These are phyloP conservation scores for Ruellia speciosa DNA, from an alignment of 305 asterid genomes.

Conservation along the genomic window DNA sequence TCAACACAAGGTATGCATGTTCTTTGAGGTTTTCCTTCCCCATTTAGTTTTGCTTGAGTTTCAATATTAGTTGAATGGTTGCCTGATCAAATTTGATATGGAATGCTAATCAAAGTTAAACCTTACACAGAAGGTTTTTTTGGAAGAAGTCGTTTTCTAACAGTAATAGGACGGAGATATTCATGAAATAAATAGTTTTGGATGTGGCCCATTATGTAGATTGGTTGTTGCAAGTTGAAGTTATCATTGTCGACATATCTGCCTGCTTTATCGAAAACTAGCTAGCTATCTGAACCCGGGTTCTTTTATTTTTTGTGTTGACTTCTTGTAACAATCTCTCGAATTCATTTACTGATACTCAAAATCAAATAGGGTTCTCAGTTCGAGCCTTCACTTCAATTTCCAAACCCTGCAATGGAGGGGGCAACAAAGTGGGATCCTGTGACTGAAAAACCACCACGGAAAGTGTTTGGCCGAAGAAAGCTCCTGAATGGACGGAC, in stretches of 20 bases:
- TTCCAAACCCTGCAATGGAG: slow-evolving; percentile 69
- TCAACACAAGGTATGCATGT: slow-evolving; percentile 43
- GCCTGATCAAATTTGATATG: too few species aligned
- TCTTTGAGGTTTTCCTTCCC: slow-evolving; percentile 6
- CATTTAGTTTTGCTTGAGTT: neutral
- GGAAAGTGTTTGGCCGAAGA: slow-evolving; percentile 34
- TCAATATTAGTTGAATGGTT: neutral
- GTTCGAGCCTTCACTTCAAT: slow-evolving; percentile 48
- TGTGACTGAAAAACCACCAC: slow-evolving; percentile 38
- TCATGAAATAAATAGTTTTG: too few species aligned
- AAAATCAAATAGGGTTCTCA: slow-evolving; percentile 22
- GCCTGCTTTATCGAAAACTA: neutral
- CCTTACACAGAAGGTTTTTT: too few species aligned
- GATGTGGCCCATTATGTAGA: too few species aligned
- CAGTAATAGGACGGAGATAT: too few species aligned
- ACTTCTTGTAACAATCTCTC: neutral
- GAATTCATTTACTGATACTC: slow-evolving; percentile 13
- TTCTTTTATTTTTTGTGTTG: neutral
- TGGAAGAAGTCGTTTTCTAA: too few species aligned
- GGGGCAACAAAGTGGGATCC: slow-evolving; percentile 98
- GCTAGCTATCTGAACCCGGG: neutral
- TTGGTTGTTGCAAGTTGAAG: too few species aligned
- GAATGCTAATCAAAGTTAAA: too few species aligned
- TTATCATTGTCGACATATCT: too few species aligned
- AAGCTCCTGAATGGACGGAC: slow-evolving; percentile 29